These are phyloP conservation scores for Ustilago crameri DNA, from an alignment of 1,284 basidiomycete genomes.

Conservation along the genomic window DNA sequence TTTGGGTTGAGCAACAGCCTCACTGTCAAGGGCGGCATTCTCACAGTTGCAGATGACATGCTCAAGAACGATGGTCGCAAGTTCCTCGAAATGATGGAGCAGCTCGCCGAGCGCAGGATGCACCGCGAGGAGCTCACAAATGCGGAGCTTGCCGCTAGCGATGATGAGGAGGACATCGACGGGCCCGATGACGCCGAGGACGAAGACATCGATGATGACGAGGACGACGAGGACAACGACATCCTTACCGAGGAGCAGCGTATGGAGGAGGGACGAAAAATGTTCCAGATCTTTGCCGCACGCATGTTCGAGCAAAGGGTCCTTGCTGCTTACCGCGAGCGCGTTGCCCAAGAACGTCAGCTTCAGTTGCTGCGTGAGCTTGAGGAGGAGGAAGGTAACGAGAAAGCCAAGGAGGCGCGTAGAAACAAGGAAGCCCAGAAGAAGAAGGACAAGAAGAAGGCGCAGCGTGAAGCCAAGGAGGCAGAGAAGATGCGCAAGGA, in stretches of 20 bases:
- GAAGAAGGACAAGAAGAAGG: slow-evolving; percentile 96
- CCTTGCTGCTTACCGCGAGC: slow-evolving; percentile 86
- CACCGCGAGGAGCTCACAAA: slow-evolving; percentile 81
- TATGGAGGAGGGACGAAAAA: slow-evolving; percentile 97
- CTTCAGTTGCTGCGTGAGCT: slow-evolving; percentile 86
- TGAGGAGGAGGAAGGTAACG: slow-evolving; percentile 84
- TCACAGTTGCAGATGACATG: slow-evolving; percentile 98
- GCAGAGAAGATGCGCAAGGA: slow-evolving; percentile 83
- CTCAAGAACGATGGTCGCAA: slow-evolving; percentile 98
- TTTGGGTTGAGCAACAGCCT: slow-evolving; percentile 82
- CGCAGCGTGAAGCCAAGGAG: slow-evolving; percentile 86
- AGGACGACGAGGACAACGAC: slow-evolving; percentile 71
- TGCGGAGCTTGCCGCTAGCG: slow-evolving; percentile 70
- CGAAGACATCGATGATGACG: slow-evolving; percentile 71
- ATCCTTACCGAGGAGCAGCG: slow-evolving; percentile 77
- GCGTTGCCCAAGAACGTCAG: slow-evolving; percentile 88
- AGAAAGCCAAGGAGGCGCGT: slow-evolving; percentile 87
- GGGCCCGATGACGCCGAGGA: slow-evolving; percentile 67
- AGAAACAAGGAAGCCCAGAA: slow-evolving; percentile 95
- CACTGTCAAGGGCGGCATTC: slow-evolving; percentile 89
- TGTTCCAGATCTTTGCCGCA: slow-evolving; percentile 99
- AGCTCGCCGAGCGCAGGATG: slow-evolving; percentile 92
- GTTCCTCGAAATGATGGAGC: slow-evolving; percentile 99
- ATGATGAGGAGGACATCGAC: slow-evolving; percentile 49
- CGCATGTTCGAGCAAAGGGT: slow-evolving; percentile 99